Evolutionary conservation across 768 basidiomycete genomes (phyloP), one percentile per base, ranked within the genome.

Genomic region (Tricholoma sp.): DNA sequence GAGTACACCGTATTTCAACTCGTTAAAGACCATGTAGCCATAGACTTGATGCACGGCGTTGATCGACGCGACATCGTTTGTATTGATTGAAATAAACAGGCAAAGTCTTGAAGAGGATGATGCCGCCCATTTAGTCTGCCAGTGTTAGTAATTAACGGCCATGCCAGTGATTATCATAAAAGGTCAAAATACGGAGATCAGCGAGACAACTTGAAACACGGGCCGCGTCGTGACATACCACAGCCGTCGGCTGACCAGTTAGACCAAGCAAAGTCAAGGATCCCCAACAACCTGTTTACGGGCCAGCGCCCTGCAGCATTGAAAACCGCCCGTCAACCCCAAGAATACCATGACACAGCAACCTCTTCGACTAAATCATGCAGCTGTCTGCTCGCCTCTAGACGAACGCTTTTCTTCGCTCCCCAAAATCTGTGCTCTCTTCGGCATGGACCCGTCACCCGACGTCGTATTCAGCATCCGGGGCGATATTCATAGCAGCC

Each of bases 21-120:
- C 37, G 52, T 61, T 59, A 45, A 61, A 61, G 1, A 54, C 56
- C 60, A 61, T 59, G 51, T 61, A 61, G 35, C 61, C 59, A 32
- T 62, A 59, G 50, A 59, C 43, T 57, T 59, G 58, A 11, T 57
- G 34, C 21, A 62, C 37, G 37, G 61, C 61, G 37, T 59, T 18
- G 27, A 62, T 50, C 5, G 55, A 59, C 51, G 22, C 12, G 11
- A 4, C 19, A 24, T 46, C 14, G 2, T 8, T 24, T 22, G 2
- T 27, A 12, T 24, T 27, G 22, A 46, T n/a, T n/a, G n/a, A 27
- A 46, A 46, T 46, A 46, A 2, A 10, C 45, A 14, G 45, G 45
- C 45, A 46, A 27, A 16, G n/a, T 46, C 45, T 46, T 46, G 19
- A 24, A 46, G 45, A 46, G 45, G n/a, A n/a, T n/a, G n/a, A 22